Base-by-base conservation (phyloP, 768 basidiomycete species). In the Boletus eberwhitei region DNA sequence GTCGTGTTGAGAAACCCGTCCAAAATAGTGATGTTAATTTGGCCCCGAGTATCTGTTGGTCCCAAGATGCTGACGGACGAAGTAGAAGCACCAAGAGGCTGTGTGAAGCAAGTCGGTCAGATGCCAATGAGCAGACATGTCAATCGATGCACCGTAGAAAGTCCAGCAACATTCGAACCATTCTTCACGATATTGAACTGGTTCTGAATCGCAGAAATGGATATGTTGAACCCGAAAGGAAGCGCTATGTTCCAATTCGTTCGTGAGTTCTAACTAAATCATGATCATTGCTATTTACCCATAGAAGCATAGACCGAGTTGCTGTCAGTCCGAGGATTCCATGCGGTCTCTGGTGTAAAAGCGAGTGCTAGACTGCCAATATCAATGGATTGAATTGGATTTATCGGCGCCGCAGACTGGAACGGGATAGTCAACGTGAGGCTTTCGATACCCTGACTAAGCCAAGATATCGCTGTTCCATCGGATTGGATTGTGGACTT, bases 151-250 rank as follows among this genome's bases (percentile, higher is more conserved):
- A 85, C 85, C 55, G 84, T 88, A 19, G 79, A 76, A 48, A 90
- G 74, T 11, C 78, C 79, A 19, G 83, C 86, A 3, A 87, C 79
- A 24, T 72, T 67, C 8, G 66, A 69, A 26, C 78, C 77, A 58
- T 83, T 78, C 61, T 75, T 77, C 22, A 79, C 72, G 58, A 90
- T 83, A 22, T 77, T 79, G 62, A 90, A 88, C 32, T 76, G 70
- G 61, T 90, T 89, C 64, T 80, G 72, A 32, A 90, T 88, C 54
- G 86, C 67, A 29, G 74, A 77, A 48, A 89, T 81, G 1, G 73
- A 71, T 17, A 88, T 8, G 26, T 71, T 71, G 67, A 90, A 90
- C 11, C 88, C 88, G 56, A 90, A 90, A 32, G 88, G 88, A 36
- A 90, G 70, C 58, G 78, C 86, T 86, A 54, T 41, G 51, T 38